Percentiles rank a stretch among this genome's conserved stretches.
Evolutionary conservation across 2,329 filamentous ascomycete species (phyloP).

Genomic region (Arthrobotrys sinensis): DNA sequence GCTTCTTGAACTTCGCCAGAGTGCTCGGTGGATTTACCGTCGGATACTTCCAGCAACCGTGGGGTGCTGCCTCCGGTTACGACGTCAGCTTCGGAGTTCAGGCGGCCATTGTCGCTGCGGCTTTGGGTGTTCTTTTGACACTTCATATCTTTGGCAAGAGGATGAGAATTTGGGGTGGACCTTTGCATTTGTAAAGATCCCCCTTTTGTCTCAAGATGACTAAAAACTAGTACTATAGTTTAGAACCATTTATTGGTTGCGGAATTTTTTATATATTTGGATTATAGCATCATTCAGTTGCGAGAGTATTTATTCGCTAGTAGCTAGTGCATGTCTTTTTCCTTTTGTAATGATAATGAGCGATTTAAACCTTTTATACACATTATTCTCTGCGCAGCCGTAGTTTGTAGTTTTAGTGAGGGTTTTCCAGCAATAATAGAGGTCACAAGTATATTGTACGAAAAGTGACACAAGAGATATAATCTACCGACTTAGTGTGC

Average conservation of each 20-base stretch:
- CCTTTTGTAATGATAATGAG: conserved; percentile 49
- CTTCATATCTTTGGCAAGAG: conserved; percentile 63
- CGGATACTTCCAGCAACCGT: conserved; percentile 63
- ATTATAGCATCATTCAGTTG: conserved; percentile 35
- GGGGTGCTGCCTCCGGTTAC: conserved; percentile 61
- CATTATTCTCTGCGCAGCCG: no score
- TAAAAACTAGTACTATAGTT: background rate
- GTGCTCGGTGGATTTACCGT: conserved; percentile 63
- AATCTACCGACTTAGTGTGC: no score
- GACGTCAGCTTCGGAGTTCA: conserved; percentile 63
- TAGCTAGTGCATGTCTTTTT: conserved; percentile 38
- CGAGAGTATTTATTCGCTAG: conserved; percentile 22
- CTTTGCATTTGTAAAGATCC: conserved; percentile 46
- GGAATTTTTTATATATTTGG: conserved; percentile 15
- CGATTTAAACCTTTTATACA: conserved; percentile 8
- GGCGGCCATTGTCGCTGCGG: conserved; percentile 60
- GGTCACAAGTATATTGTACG: no score
- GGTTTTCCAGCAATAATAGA: no score
- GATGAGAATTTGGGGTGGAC: conserved; percentile 61
- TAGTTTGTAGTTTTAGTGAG: no score
- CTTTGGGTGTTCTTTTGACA: conserved; percentile 63
- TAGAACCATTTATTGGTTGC: conserved; percentile 8
- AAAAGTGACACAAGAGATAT: no score
- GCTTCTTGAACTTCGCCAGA: conserved; percentile 65
- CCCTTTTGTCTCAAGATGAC: no score